Evolutionary conservation across 2,329 filamentous ascomycete species (phyloP), one percentile per base, ranked within the genome.

Genomic region (Bertia moriformis): DNA sequence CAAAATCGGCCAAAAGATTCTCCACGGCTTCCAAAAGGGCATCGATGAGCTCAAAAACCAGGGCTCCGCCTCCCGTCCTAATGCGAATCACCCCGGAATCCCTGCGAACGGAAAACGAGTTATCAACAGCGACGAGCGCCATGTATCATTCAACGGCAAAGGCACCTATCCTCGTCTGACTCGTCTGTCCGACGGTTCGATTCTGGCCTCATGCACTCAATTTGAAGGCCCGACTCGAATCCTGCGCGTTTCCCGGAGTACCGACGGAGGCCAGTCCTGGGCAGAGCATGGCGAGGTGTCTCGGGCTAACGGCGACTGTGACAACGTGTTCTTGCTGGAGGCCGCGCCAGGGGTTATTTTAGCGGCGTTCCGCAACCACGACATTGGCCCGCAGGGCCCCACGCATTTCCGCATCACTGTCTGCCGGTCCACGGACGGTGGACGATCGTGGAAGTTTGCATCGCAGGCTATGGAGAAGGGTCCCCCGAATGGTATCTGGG

Each of bases 341-440:
- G 54, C 60, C 2, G 47, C 51, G 5, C 44, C 43, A 0, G 50
- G 54, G 0, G 49, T 51, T 1, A 50, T 67, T 2, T 53, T 69
- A 0, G 65, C 59, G 0, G 65, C 66, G 0, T 69, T 69, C 48
- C 60, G 66, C 4, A 69, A 69, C 48, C 63, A 67, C 41, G 57
- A 60, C 30, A 48, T 56, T 3, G 60, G 54, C 2, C 53, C 54
- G 0, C 35, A 49, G 15, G 53, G 56, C 2, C 53, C 53, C 0
- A 57, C 56, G 4, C 56, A 65, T 47, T 68, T 63, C 49, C 62
- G 65, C 19, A 67, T 69, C 46, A 69, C 65, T 0, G 62, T 69
- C 13, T 69, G 63, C 43, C 58, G 61, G 38, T 66, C 62, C 19
- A 46, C 40, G 2, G 63, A 69, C 43, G 59, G 56, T 37, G 65